Evolutionary conservation across 2,329 filamentous ascomycete species (phyloP).

Genomic region (Nothophaeocryptopus gaeumannii): DNA sequence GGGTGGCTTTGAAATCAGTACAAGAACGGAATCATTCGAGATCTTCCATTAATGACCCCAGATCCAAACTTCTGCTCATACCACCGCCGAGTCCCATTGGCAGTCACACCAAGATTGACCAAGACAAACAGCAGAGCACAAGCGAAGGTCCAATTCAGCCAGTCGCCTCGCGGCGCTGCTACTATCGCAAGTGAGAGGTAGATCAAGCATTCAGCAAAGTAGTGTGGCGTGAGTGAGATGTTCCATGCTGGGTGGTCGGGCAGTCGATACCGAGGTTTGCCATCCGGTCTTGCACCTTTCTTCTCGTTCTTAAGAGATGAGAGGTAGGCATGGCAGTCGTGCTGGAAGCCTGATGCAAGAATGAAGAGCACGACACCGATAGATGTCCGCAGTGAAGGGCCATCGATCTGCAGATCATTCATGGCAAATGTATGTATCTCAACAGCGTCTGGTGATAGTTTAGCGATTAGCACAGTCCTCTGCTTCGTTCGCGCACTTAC

Average conservation of each 20-base stretch:
- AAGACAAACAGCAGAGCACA: conserved; percentile 70
- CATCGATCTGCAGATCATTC: conserved; percentile 39
- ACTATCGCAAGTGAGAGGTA: conserved; percentile 75
- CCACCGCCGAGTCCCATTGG: conserved; percentile 74
- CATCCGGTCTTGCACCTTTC: background rate
- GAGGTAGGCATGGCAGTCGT: conserved; percentile 55
- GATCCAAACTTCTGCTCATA: conserved; percentile 72
- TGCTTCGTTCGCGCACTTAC: conserved; percentile 47
- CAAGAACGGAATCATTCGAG: conserved; percentile 73
- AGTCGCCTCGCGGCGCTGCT: conserved; percentile 64
- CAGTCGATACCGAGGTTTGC: conserved; percentile 68
- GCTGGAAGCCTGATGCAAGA: conserved; percentile 68
- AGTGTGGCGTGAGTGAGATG: conserved; percentile 79
- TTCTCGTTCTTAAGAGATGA: conserved; percentile 36
- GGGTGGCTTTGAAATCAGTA: conserved; percentile 19
- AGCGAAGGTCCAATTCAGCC: conserved; percentile 70
- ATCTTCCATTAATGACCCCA: conserved; percentile 60
- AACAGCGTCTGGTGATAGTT: conserved; percentile 29
- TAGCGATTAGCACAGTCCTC: conserved; percentile 4
- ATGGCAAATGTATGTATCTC: conserved; percentile 36
- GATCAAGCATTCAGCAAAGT: conserved; percentile 80
- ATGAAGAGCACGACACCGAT: conserved; percentile 64
- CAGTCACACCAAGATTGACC: conserved; percentile 78
- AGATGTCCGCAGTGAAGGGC: conserved; percentile 51
- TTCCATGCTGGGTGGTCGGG: conserved; percentile 71